Evolutionary conservation across 169 alveolate genomes (phyloP), one percentile per base, ranked within the genome.

Genomic region (Cryptosporidium muris): DNA sequence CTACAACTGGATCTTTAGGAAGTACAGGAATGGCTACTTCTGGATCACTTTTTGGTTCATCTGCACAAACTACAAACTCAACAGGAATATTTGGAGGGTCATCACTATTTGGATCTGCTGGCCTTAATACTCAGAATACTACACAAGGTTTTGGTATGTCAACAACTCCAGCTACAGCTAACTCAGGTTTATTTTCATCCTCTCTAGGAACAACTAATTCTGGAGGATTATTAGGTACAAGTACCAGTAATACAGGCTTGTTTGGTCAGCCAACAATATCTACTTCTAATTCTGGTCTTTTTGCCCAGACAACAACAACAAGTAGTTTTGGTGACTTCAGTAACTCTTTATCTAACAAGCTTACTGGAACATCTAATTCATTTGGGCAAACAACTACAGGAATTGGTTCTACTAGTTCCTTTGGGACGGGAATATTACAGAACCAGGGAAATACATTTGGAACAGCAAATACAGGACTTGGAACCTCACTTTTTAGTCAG

Each of bases 101-200:
- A 45, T 14, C 85, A 43, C 85, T 58, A 25, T 74, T 74, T 47
- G 85, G 54, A 14, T 34, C 74, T 2, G 45, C 38, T 25, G 2
- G 36, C 63, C 25, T 34, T 36, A 36, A 16, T 51, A 34, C 58
- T 52, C 43, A 58, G 25, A 58, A 38, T n/a, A 74, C 14, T 37
- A 4, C 63, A 4, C 54, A 25, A 34, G 54, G 74, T 9, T 74
- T 74, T 60, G 4, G 74, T 12, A 43, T 74, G 42, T 68, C 54
- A 25, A 53, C 63, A 58, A 58, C 85, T 12, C 56, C 85, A 0
- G 60, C 14, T 16, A 45, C 16, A 9, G 16, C 85, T 25, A 58
- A 16, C 9, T 38, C 66, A 25, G 85, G 85, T 14, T 34, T 74
- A 8, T 74, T 74, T 40, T 58, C 85, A 8, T 36, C 85, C 7